Base-by-base conservation (phyloP, 2,329 filamentous ascomycete species). In the Chrysoporthe puriensis region DNA sequence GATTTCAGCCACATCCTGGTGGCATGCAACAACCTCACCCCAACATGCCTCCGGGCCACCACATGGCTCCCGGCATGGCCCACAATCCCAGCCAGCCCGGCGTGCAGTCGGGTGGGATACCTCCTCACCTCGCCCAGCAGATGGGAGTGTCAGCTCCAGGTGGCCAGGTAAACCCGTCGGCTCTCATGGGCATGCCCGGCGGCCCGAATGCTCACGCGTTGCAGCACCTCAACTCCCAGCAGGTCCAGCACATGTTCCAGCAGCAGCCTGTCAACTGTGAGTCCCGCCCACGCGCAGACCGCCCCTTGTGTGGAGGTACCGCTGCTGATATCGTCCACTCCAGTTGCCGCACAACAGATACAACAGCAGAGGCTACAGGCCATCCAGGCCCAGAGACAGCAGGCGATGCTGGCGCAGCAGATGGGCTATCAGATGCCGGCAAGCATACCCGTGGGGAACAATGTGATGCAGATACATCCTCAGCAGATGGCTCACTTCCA, bases 121-220 rank as follows among this genome's bases (percentile, higher is more conserved):
- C 86, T 72, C 91, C 91, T 77, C 90, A 92, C 78, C 84, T 89
- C 73, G 80, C 79, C 46, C 81, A 87, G 79, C 90, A 91, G 73
- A 91, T 92, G 81, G 89, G 86, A 70, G 91, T 91, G 40, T 91
- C 91, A 67, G 90, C 87, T 46, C 90, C 91, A 26, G 89, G 88
- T 72, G 87, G 86, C 70, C 90, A 92, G 76, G 89, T 92, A 72
- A 92, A 88, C 76, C 90, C 91, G 74, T 87, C 86, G 40, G 86
- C 88, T 66, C 87, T 94, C 84, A 93, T 94, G 90, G 86, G 86
- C 67, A 92, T 94, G 88, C 90, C 91, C 71, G 90, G 90, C 42
- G 88, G 90, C 64, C 87, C 87, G 68, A 91, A 88, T 78, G 85
- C 87, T 69, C 91, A 93, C 79, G 89, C 89, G 21, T 80, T 94